A percentile compares a stretch with the other conserved stretches of the same genome.
Conservation (phyloP, 208 protist genomes). For the Crithidia fasciculata region DNA sequence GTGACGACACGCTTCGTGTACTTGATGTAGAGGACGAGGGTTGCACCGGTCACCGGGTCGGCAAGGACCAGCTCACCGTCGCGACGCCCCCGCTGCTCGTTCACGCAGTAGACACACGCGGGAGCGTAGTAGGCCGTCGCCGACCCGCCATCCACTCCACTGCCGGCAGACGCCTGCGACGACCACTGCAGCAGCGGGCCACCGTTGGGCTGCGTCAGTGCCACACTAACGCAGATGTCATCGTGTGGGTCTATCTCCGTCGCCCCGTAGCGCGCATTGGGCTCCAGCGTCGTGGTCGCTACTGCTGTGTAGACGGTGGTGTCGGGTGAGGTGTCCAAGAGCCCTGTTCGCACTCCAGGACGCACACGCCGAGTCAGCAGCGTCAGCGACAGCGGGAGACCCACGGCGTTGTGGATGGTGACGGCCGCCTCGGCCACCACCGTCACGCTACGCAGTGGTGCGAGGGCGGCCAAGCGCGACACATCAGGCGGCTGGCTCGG, state of each 20-base stretch:
- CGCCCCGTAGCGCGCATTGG: constrained; percentile 39
- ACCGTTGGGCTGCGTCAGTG: constrained; percentile 63
- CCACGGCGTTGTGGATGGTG: constrained; percentile 60
- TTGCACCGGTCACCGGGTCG: constrained; percentile 37
- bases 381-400: constrained; percentile 57
- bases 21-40: constrained; percentile 53
- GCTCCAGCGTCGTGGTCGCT: constrained; percentile 33
- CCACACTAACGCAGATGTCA: constrained; percentile 62
- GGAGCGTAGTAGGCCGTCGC: constrained; percentile 24
- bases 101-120: constrained; percentile 41
- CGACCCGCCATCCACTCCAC: background rate
- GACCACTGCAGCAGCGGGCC: constrained; percentile 33
- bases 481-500: constrained; percentile 28
- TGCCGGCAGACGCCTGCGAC: background rate
- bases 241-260: constrained; percentile 72
- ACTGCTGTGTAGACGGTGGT: constrained; percentile 44
- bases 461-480: constrained; percentile 16
- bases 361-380: constrained; percentile 43
- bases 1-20: constrained; percentile 44
- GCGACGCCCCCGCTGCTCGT: constrained; percentile 8
- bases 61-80: constrained; percentile 36
- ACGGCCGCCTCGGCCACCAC: constrained; percentile 48
- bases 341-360: constrained; percentile 20
- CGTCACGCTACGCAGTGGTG: constrained; percentile 27
- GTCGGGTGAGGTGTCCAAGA: constrained; percentile 44